phyloP scores from a whole-genome alignment of 2,329 filamentous ascomycete genomes.

The Paracoccidioides brasiliensis region DNA sequence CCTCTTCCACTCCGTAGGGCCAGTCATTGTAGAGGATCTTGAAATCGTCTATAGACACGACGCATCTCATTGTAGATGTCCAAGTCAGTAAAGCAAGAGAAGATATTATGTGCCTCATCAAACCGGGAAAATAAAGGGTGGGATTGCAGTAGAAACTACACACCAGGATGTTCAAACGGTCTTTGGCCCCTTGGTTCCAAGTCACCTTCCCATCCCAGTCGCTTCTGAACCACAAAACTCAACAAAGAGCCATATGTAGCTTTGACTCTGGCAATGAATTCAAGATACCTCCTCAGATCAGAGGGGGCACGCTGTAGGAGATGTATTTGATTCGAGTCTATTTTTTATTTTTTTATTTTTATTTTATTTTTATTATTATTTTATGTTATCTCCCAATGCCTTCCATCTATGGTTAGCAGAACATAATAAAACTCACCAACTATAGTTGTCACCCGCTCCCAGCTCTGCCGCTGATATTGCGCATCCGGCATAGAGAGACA shows the following conservation, averaged over 20 bases:
- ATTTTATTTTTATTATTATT: not conserved
- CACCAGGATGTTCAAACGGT: slow-evolving; percentile 27
- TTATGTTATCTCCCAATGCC: not conserved
- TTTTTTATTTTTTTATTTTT: not conserved
- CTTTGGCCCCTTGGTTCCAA: slow-evolving; percentile 21
- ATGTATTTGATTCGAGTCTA: slow-evolving; percentile 55
- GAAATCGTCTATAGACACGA: slow-evolving; percentile 32
- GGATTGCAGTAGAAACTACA: not conserved
- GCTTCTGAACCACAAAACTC: slow-evolving; percentile 42
- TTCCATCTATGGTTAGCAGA: not conserved
- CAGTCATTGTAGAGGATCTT: slow-evolving; percentile 49
- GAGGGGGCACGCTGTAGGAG: slow-evolving; percentile 57
- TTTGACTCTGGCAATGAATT: slow-evolving; percentile 44
- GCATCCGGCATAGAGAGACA: slow-evolving; percentile 61
- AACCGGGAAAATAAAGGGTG: not conserved
- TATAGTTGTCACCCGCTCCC: slow-evolving; percentile 55
- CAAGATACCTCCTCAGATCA: slow-evolving; percentile 45
- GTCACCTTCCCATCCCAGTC: slow-evolving; percentile 44
- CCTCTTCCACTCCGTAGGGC: slow-evolving; percentile 45
- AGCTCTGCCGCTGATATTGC: slow-evolving; percentile 50
- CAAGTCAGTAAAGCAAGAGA: not conserved
- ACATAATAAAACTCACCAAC: slow-evolving; percentile 23
- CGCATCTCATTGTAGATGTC: not conserved
- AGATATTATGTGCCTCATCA: not conserved
- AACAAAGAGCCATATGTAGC: slow-evolving; percentile 42